These are phyloP conservation scores for Tuber indicum DNA, from an alignment of 495 filamentous ascomycete species.

Conservation along the genomic window DNA sequence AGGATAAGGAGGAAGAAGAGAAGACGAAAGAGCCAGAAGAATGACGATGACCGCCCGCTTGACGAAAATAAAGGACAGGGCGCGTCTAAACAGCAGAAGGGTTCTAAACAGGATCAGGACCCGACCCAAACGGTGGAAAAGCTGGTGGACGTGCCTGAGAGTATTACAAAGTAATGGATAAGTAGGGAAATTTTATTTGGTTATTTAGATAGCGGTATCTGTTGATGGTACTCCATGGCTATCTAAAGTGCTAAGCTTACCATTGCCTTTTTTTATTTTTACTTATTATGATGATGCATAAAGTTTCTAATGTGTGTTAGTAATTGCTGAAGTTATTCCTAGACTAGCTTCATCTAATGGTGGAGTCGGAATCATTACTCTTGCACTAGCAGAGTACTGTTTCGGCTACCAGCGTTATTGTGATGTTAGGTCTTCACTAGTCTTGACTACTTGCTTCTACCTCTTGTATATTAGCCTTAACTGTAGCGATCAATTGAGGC, in stretches of 20 bases:
- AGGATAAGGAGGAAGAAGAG: background rate
- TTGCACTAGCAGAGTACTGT: background rate
- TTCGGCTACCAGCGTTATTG: background rate
- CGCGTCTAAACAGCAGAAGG: background rate
- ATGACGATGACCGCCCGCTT: background rate
- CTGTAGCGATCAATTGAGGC: background rate
- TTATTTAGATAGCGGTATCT: background rate
- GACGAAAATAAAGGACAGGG: background rate
- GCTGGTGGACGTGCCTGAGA: no score
- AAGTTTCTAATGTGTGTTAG: background rate
- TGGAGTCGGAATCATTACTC: background rate
- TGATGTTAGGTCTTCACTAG: background rate
- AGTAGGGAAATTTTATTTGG: background rate
- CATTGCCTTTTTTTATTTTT: background rate
- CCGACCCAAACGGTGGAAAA: background rate
- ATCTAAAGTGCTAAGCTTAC: background rate
- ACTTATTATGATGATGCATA: background rate
- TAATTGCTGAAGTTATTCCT: background rate
- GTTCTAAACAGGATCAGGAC: background rate
- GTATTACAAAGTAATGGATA: background rate
- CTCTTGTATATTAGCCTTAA: background rate
- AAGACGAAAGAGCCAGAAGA: background rate
- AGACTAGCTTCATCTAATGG: background rate
- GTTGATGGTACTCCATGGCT: background rate
- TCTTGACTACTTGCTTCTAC: background rate